Percentiles rank a stretch among this genome's conserved stretches.
phyloP scores from a whole-genome alignment of 768 basidiomycete species.

The Lyophyllum shimeji region DNA sequence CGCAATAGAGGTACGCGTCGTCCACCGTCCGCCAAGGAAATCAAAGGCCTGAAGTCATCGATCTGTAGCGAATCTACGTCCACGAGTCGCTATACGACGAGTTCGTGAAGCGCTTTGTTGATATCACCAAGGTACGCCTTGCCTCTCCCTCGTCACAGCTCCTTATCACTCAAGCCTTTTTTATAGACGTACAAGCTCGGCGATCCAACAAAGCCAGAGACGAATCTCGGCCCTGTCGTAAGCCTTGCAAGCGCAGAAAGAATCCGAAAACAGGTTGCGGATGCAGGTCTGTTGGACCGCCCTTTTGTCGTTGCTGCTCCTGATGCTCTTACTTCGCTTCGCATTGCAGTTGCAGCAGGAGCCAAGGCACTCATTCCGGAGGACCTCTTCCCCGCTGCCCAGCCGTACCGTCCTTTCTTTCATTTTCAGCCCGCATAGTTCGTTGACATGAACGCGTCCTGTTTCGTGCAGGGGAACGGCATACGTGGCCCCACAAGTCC shows the following conservation, averaged over 20 bases:
- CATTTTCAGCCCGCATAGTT: neutral
- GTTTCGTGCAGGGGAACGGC: constrained; percentile 61
- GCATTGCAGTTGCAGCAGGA: constrained; percentile 64
- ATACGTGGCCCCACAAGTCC: constrained; percentile 88
- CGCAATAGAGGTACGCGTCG: constrained; percentile 69
- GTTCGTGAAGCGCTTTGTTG: constrained; percentile 75
- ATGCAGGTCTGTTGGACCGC: constrained; percentile 62
- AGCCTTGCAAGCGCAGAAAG: constrained; percentile 81
- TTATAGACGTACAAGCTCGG: constrained; percentile 80
- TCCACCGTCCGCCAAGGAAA: neutral
- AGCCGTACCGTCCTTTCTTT: constrained; percentile 44
- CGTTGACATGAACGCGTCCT: neutral
- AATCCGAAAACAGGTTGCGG: constrained; percentile 83
- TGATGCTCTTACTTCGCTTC: neutral
- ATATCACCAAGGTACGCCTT: constrained; percentile 62
- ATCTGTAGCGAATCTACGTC: constrained; percentile 82
- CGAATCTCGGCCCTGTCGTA: constrained; percentile 91
- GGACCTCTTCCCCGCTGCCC: constrained; percentile 63
- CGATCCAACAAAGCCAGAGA: constrained; percentile 73
- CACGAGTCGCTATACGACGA: constrained; percentile 79
- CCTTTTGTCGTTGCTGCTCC: neutral
- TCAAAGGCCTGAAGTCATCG: neutral
- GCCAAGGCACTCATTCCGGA: constrained; percentile 76
- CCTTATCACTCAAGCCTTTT: neutral
- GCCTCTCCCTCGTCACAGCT: neutral